Evolutionary conservation across 164 flowering plant species (phyloP).

Genomic region (Chimonanthus salicifolius): DNA sequence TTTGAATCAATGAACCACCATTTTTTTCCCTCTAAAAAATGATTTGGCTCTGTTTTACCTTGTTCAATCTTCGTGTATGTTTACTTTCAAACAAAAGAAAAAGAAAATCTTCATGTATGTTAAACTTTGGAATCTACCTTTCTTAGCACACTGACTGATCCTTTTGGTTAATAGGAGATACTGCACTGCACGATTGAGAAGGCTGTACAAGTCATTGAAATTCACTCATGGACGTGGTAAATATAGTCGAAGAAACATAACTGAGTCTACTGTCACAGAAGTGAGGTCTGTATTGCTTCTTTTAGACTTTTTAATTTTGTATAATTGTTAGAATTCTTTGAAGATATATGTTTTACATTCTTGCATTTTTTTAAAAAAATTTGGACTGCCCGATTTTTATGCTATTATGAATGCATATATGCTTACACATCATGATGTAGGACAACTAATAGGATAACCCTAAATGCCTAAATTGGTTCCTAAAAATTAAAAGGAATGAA

Average conservation of each 20-base stretch:
- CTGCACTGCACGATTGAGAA: conserved; percentile 88
- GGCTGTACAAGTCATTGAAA: conserved; percentile 87
- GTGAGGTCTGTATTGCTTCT: conserved; percentile 52
- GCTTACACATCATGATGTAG: too few species aligned
- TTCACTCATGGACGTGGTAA: conserved; percentile 95
- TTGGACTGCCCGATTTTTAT: too few species aligned
- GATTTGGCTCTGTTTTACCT: background rate
- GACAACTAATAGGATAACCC: too few species aligned
- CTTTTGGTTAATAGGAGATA: conserved; percentile 55
- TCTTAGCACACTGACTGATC: background rate
- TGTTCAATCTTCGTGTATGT: background rate
- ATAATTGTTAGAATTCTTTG: too few species aligned
- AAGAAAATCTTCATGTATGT: too few species aligned
- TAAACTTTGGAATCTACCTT: too few species aligned
- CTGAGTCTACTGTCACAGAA: conserved; percentile 73
- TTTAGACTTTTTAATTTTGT: background rate
- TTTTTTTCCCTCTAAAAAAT: background rate
- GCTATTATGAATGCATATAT: too few species aligned
- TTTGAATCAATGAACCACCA: too few species aligned
- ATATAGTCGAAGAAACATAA: conserved; percentile 50
- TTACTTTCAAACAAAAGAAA: background rate
- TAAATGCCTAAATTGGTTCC: too few species aligned
- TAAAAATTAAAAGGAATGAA: too few species aligned
- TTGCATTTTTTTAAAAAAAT: background rate
- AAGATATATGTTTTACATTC: background rate